Evolutionary conservation across 176 grass and related monocot species (phyloP).

Genomic region (Hordeum marinum): DNA sequence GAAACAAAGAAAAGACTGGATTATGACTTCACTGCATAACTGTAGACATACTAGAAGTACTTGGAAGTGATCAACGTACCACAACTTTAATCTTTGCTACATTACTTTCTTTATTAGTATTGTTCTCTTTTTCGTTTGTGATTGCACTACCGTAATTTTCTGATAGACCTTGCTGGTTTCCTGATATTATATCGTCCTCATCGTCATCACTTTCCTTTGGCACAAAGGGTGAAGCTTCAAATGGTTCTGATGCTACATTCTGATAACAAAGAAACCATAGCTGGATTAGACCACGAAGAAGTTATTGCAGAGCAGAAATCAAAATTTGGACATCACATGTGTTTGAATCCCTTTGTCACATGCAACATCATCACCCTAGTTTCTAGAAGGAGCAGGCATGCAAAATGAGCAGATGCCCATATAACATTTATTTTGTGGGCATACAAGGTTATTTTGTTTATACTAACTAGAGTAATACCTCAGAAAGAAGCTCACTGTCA

Average conservation of each 20-base stretch:
- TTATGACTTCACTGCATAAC: not conserved
- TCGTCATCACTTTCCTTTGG: conserved; percentile 90
- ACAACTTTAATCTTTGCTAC: conserved; percentile 99
- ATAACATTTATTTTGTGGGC: not conserved
- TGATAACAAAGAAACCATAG: conserved; percentile 44
- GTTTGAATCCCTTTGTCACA: conserved; percentile 5
- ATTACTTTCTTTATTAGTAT: conserved; percentile 63
- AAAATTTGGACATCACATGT: conserved; percentile 15
- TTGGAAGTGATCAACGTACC: conserved; percentile 45
- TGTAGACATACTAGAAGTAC: not conserved
- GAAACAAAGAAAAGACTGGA: not conserved
- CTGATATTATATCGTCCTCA: conserved; percentile 51
- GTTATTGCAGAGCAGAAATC: not conserved
- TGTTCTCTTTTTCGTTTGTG: conserved; percentile 65
- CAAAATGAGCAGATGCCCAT: not conserved
- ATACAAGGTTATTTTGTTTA: not conserved
- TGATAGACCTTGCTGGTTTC: conserved; percentile 50
- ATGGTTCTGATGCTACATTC: conserved; percentile 81
- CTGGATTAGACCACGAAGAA: conserved; percentile 25
- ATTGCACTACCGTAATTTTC: conserved; percentile 52
- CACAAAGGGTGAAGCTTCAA: conserved; percentile 88
- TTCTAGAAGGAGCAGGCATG: conserved; percentile 13
- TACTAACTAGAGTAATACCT: conserved; percentile 45
- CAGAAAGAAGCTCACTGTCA: conserved; percentile 89
- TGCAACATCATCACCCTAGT: conserved; percentile 11